These are phyloP conservation scores for Galeopsis tetrahit DNA, from an alignment of 257 asterid genomes.

Conservation along the genomic window DNA sequence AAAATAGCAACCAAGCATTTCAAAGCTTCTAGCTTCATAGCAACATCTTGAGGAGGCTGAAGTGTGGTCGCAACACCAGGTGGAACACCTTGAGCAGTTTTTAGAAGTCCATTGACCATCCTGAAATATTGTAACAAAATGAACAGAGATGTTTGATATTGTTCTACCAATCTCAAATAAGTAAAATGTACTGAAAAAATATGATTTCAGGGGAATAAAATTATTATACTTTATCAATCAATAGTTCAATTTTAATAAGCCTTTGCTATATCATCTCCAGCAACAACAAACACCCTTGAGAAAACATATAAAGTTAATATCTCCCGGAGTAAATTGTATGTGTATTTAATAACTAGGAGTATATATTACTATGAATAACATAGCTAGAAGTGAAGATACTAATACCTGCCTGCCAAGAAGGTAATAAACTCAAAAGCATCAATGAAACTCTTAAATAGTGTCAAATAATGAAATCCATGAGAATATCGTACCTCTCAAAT, in stretches of 20 bases:
- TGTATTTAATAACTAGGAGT: not conserved
- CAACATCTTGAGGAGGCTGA: constrained; percentile 85
- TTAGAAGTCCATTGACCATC: constrained; percentile 98
- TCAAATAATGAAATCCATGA: constrained; percentile 25
- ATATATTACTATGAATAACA: not conserved
- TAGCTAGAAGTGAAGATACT: not conserved
- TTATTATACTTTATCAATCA: not conserved
- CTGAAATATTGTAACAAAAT: constrained; percentile 45
- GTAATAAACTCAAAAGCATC: constrained; percentile 29
- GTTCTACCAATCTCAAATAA: constrained; percentile 8
- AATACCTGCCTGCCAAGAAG: constrained; percentile 6
- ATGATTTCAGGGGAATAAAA: not conserved
- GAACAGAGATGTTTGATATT: constrained; percentile 17
- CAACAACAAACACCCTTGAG: constrained; percentile 11
- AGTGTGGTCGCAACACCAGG: constrained; percentile 84
- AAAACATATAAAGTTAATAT: constrained; percentile 18
- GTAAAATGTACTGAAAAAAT: not conserved
- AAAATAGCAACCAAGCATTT: constrained; percentile 85
- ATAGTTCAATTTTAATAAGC: constrained; percentile 6
- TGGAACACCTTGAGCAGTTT: constrained; percentile 98
- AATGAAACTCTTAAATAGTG: constrained; percentile 26
- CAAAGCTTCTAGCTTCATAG: constrained; percentile 94
- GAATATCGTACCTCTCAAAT: constrained; percentile 78
- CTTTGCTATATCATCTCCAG: constrained; percentile 6
- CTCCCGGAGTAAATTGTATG: constrained; percentile 1